Evolutionary conservation across 2,329 filamentous ascomycete genomes (phyloP).

Genomic region (Pseudopithomyces chartarum): DNA sequence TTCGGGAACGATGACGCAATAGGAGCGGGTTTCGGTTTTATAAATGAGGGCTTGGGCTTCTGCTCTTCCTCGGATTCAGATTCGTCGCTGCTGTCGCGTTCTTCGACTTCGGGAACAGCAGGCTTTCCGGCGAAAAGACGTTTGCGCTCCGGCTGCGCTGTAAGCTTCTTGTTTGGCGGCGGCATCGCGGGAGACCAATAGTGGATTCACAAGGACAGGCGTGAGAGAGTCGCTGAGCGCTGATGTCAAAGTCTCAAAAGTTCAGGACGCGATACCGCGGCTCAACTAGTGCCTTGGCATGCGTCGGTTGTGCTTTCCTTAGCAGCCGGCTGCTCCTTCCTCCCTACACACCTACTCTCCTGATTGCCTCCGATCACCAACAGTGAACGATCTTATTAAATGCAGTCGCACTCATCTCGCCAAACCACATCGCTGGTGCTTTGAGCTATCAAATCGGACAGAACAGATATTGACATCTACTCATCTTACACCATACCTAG

Average conservation of each 20-base stretch:
- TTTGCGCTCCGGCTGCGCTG: constrained; percentile 80
- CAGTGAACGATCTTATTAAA: too few species aligned
- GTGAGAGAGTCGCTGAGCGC: background rate
- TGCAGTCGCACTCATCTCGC: too few species aligned
- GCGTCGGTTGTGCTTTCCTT: background rate
- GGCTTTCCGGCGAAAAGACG: constrained; percentile 88
- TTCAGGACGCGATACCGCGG: constrained; percentile 4
- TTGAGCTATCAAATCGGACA: too few species aligned
- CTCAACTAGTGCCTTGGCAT: constrained; percentile 5
- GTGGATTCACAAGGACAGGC: background rate
- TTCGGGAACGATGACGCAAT: constrained; percentile 54
- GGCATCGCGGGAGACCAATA: constrained; percentile 51
- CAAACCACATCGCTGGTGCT: too few species aligned
- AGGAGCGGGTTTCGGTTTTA: constrained; percentile 45
- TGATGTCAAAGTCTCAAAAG: background rate
- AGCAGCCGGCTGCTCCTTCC: too few species aligned
- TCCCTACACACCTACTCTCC: too few species aligned
- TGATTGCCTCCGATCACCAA: too few species aligned
- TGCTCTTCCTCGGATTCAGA: constrained; percentile 59
- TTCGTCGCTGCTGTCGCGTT: constrained; percentile 49
- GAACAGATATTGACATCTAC: too few species aligned
- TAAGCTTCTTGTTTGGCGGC: constrained; percentile 76
- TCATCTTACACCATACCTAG: too few species aligned
- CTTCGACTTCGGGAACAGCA: constrained; percentile 51
- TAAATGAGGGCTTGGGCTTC: constrained; percentile 31